Evolutionary conservation across 306 rosid species (phyloP), one percentile per base, ranked within the genome.

Genomic region (Citrullus mucosospermus): DNA sequence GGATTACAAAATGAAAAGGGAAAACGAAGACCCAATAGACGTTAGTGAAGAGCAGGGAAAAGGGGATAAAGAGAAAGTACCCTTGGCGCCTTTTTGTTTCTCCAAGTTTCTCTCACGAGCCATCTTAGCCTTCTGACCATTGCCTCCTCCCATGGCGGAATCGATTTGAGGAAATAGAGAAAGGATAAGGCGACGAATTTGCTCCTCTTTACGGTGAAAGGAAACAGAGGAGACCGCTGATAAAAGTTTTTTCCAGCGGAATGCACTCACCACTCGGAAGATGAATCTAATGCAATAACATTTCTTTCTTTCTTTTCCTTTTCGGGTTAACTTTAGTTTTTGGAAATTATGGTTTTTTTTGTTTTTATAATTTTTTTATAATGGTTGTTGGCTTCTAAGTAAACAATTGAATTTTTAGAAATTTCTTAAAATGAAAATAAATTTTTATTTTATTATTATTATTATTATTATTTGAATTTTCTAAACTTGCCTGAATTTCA

Each of bases 51-150:
- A 39, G 69, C 2, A 50, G 1, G 25, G 25, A 17, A 34, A 73
- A 20, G 57, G 73, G 71, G 2, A 15, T 16, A 10, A 39, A 60
- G 18, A 43, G 39, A 36, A 62, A 25, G 51, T 78, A 86, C 85
- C 98, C 80, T 91, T 93, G 0, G 85, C 18, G 9, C 79, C 90
- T 22, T 84, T 91, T 72, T 66, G 82, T 84, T 93, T 93, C 86
- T 91, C 97, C 85, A 88, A 28, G 85, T 93, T 91, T 80, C 78
- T 90, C 89, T 93, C 96, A 30, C 97, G 97, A 39, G 98, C 98
- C 89, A 84, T 91, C 86, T 86, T 91, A 44, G 98, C 41, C 85
- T 93, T 93, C 59, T 93, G 98, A 3, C 81, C 93, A 77, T 93
- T 93, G 87, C 98, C 98, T 84, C 97, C 97, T 55, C 98, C 98